These are phyloP conservation scores for Suillus lakei DNA, from an alignment of 768 basidiomycete species.

Conservation along the genomic window DNA sequence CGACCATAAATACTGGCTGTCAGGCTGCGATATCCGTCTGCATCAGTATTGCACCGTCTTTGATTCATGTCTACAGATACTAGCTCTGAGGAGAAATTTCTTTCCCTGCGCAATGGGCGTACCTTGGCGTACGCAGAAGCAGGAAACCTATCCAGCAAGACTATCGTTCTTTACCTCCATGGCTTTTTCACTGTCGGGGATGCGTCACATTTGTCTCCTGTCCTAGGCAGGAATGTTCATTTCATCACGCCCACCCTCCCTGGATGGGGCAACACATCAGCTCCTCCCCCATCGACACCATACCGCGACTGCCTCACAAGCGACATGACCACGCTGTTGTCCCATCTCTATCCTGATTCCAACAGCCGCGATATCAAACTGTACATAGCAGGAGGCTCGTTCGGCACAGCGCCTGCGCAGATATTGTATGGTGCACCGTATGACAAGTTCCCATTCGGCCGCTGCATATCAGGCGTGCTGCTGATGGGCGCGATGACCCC, in stretches of 20 bases:
- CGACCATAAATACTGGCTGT: neutral
- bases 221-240: slow-evolving; percentile 46
- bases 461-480: slow-evolving; percentile 50
- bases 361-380: slow-evolving; percentile 42
- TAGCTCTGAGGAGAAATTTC: slow-evolving; percentile 14
- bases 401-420: slow-evolving; percentile 59
- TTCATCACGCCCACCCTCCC: slow-evolving; percentile 57
- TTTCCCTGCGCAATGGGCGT: slow-evolving; percentile 43
- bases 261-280: slow-evolving; percentile 62
- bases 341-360: slow-evolving; percentile 51
- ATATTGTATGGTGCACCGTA: slow-evolving; percentile 58
- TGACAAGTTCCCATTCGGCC: slow-evolving; percentile 54
- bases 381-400: slow-evolving; percentile 58
- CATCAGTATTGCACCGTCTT: neutral
- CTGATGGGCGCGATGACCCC: slow-evolving; percentile 54
- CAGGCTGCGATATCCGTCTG: too few relatives aligned
- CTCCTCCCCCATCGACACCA: slow-evolving; percentile 35
- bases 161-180: slow-evolving; percentile 58
- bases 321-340: slow-evolving; percentile 52
- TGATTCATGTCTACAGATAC: slow-evolving; percentile 1
- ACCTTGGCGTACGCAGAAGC: slow-evolving; percentile 57
- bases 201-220: slow-evolving; percentile 38
- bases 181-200: slow-evolving; percentile 58
- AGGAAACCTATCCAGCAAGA: slow-evolving; percentile 53
- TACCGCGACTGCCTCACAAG: slow-evolving; percentile 47